phyloP scores from a whole-genome alignment of 306 rosid species.

The Glycine latifolia region DNA sequence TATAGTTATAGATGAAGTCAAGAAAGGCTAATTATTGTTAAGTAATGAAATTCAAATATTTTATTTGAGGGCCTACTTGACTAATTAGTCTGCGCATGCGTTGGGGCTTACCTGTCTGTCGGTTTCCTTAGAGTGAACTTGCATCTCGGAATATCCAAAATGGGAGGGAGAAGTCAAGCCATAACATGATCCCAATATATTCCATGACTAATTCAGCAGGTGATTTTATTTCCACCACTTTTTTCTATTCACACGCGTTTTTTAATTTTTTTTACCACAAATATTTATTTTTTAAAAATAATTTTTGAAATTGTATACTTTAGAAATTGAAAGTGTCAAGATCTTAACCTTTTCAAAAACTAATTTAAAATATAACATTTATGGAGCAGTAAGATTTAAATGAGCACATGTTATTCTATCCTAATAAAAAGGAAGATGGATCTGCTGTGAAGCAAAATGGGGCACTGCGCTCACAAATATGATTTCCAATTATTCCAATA shows the following conservation, averaged over 20 bases:
- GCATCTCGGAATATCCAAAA: background rate
- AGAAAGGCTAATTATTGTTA: background rate
- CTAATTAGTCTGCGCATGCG: background rate
- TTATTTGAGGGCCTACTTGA: background rate
- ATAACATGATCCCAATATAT: background rate
- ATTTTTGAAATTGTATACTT: no score
- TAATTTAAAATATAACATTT: no score
- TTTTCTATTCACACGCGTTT: background rate
- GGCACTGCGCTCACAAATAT: no score
- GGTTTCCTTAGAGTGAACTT: background rate
- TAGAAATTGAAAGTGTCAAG: no score
- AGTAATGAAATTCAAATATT: background rate
- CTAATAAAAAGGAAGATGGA: no score
- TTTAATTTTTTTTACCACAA: background rate
- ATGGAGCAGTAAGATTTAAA: slow-evolving; percentile 16
- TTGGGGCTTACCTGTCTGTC: no score
- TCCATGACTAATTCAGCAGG: background rate
- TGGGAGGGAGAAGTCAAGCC: background rate
- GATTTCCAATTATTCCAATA: no score
- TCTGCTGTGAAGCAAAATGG: no score
- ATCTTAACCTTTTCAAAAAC: no score
- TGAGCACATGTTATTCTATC: background rate
- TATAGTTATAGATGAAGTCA: no score
- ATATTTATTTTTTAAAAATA: background rate
- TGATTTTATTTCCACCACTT: background rate